Evolutionary conservation across 345 rosid species (phyloP), one percentile per base, ranked within the genome.

Genomic region (Brassica incana): DNA sequence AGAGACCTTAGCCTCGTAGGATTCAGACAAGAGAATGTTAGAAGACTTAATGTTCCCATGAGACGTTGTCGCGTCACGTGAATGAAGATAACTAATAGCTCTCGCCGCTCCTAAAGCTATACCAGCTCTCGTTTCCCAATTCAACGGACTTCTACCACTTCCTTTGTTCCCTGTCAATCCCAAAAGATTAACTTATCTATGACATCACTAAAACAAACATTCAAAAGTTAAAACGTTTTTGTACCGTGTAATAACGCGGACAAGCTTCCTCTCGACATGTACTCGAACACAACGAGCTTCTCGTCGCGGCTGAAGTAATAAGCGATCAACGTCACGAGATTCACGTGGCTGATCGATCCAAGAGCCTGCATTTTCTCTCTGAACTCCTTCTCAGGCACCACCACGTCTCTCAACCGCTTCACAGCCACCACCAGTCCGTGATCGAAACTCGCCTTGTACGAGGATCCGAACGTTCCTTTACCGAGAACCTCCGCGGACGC

Each of bases 401-500:
- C 84, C 36, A 91, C 93, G 78, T 95, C 98, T 85, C 85, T 90
- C 85, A 93, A 48, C 72, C 99, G 89, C 90, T 95, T 95, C 82
- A 95, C 98, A 5, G 94, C 95, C 40, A 95, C 91, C 64, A 84
- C 78, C 52, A 85, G 52, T 11, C 97, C 98, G 25, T 71, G 69
- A 27, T 87, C 97, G 38, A 92, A 82, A 11, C 91, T 87, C 3
- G 99, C 99, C 88, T 92, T 93, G 20, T 95, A 95, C 3, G 97
- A 87, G 2, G 98, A 92, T 43, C 99, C 99, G 0, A 88, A 84
- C 2, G 93, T 90, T 56, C 98, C 99, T 74, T 91, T 95, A 67
- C 99, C 99, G 78, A 95, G 87, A 3, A 95, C 99, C 83, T 90
- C 97, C 1, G 98, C 98, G 0, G 99, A 93, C 10, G 99, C 98